Base-by-base conservation (phyloP, 768 basidiomycete genomes). In the Sporobolomyces phaffii region DNA sequence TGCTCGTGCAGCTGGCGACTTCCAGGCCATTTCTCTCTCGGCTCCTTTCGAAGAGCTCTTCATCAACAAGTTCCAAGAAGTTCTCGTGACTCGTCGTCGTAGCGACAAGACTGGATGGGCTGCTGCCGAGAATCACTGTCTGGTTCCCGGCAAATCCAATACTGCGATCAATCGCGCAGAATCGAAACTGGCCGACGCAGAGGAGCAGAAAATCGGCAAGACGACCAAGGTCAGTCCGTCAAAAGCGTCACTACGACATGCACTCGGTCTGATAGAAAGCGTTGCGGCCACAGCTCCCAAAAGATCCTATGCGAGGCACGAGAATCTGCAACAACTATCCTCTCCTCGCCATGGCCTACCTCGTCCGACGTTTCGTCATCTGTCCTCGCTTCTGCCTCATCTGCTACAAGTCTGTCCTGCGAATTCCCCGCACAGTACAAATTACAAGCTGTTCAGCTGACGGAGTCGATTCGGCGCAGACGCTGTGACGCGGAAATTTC, bases 311-410 rank as follows among this genome's bases (percentile, higher is more conserved):
- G 71, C 68, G 40, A 80, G 78, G 22, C 84, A 0, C 33, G 10
- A 85, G 73, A 61, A 69, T 28, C 63, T 75, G 75, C 75, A 26
- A 74, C 6, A 88, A 89, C 65, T 76, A 87, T 20, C 82, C 84
- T 1, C 78, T 85, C n/a, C 79, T 83, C 7, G 83, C 86, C 1
- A 87, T 86, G 72, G 81, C 79, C 49, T 88, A 87, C 75, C 80
- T 87, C 24, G 68, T 88, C 24, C 82, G 87, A 22, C 82, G 87
- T 20, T 78, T 58, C 43, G 65, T 87, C 84, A 79, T 88, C 26
- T 88, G 86, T 70, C 83, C 85, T 0, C 80, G 83, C 26, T 87
- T 84, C 76, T 89, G 87, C 70, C 80, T 86, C n/a, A 85, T 87
- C n/a, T 88, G 87, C 76, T 86, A 87, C 72, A 83, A 60, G 64